Base-by-base conservation (phyloP, 1,139 yeast species). In the Hansenula lynferdii region DNA sequence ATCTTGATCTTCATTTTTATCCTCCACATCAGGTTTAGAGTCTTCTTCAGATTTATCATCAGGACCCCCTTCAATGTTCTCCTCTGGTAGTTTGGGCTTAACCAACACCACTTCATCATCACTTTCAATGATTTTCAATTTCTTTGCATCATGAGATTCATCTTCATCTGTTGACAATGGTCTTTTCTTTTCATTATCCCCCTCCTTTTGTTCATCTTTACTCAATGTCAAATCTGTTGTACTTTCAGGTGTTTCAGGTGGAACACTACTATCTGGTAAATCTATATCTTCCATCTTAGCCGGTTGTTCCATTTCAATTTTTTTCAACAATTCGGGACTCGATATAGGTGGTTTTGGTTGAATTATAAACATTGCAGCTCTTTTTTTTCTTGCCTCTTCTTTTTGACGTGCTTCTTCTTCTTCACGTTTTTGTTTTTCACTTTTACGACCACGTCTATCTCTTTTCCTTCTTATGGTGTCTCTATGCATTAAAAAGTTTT, bases 381-480 rank as follows among this genome's bases (percentile, higher is more conserved):
- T 36, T 34, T 47, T 35, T 34, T 40, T 39, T 35, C 43, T 34
- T 28, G 35, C 43, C 24, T 38, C 39, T 35, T 54, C 50, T 32
- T 41, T 42, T 19, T 27, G 22, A 41, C 45, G 42, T 11, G 37
- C 51, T 36, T 54, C 54, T 32, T 50, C 49, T 25, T 49, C 56
- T 32, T 53, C 55, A 27, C 43, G 33, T 25, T 45, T 49, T 35
- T 51, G 58, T 26, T 47, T 48, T 17, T 53, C 55, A 28, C 49
- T 45, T 29, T 54, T 53, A 43, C 56, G 45, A 23, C 55, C 60
- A 45, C 57, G 43, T 48, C 56, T 44, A 40, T 51, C 53, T 40
- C 56, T 56, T 43, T 61, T 64, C 47, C 57, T 59, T 38, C 47
- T 65, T 31, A 46, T n/a, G 62, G 60, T 67, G 57, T 52, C 74